Evolutionary conservation across 75 land plant species (phyloP).

Genomic region (Selaginella moellendorffii): DNA sequence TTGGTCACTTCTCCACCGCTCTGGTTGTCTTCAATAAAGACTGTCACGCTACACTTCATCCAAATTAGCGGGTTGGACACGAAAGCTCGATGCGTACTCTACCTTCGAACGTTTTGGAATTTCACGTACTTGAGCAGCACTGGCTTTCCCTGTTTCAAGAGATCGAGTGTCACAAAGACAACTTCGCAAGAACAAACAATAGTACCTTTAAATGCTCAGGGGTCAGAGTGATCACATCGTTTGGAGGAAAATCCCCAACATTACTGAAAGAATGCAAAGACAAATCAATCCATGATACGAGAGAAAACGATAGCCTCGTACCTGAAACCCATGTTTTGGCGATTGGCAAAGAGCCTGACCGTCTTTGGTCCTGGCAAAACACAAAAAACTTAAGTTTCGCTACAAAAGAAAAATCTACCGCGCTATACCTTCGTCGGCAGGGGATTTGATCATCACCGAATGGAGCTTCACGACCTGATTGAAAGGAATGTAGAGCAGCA

Average conservation of each 20-base stretch:
- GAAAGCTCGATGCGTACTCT: background rate
- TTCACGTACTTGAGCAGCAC: constrained; percentile 71
- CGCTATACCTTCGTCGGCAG: constrained; percentile 90
- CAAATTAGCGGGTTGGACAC: background rate
- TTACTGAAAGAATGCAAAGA: constrained; percentile 54
- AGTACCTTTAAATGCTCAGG: constrained; percentile 62
- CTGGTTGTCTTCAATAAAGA: constrained; percentile 92
- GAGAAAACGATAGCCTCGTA: constrained; percentile 12
- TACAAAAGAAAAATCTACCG: too few relatives aligned
- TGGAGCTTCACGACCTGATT: constrained; percentile 74
- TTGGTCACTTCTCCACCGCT: constrained; percentile 51
- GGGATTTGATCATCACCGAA: constrained; percentile 52
- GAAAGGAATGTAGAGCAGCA: constrained; percentile 64
- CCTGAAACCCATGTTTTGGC: constrained; percentile 92
- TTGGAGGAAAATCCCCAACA: constrained; percentile 79
- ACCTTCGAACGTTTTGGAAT: constrained; percentile 97
- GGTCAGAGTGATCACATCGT: constrained; percentile 45
- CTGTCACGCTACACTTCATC: constrained; percentile 44
- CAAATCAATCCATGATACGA: background rate
- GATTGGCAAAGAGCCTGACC: constrained; percentile 73
- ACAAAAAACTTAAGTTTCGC: background rate
- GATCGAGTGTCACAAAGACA: background rate
- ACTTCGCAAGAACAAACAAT: background rate
- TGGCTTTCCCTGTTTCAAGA: constrained; percentile 55
- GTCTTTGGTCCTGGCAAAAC: constrained; percentile 57